phyloP scores from a whole-genome alignment of 2,329 filamentous ascomycete genomes.

The Penicillium sp. region DNA sequence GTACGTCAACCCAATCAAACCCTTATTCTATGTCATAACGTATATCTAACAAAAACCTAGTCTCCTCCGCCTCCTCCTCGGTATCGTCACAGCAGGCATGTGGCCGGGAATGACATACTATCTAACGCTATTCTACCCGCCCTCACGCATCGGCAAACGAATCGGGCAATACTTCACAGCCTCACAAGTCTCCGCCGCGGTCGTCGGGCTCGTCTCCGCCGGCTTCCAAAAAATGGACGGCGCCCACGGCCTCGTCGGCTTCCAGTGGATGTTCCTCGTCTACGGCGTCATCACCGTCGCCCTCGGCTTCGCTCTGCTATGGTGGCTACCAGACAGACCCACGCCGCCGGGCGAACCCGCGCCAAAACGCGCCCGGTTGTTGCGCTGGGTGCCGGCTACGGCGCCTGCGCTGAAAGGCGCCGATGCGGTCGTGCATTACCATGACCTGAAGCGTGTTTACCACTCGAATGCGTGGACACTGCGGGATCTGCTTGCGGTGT shows the following conservation, averaged over 20 bases:
- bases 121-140: slow-evolving; percentile 82
- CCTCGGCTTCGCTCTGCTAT: slow-evolving; percentile 64
- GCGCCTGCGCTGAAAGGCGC: slow-evolving; percentile 65
- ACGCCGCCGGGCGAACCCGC: slow-evolving; percentile 50
- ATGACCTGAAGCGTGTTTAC: slow-evolving; percentile 72
- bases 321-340: slow-evolving; percentile 85
- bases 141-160: slow-evolving; percentile 72
- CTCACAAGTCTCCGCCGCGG: slow-evolving; percentile 76
- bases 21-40: too few species aligned
- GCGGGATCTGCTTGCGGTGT: slow-evolving; percentile 59
- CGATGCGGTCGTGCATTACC: slow-evolving; percentile 73
- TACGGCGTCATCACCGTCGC: slow-evolving; percentile 69
- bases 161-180: slow-evolving; percentile 88
- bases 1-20: slow-evolving; percentile 35
- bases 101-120: slow-evolving; percentile 95
- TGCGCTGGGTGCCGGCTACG: slow-evolving; percentile 59
- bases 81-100: slow-evolving; percentile 82
- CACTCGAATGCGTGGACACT: slow-evolving; percentile 64
- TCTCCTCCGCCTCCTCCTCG: slow-evolving; percentile 73
- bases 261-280: slow-evolving; percentile 67
- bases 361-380: slow-evolving; percentile 30
- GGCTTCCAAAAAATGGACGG: slow-evolving; percentile 90
- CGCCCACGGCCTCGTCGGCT: slow-evolving; percentile 60
- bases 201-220: slow-evolving; percentile 79
- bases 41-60: slow-evolving; percentile 14